phyloP scores from a whole-genome alignment of 352 stramenopile genomes.

The Pythium monospermum region DNA sequence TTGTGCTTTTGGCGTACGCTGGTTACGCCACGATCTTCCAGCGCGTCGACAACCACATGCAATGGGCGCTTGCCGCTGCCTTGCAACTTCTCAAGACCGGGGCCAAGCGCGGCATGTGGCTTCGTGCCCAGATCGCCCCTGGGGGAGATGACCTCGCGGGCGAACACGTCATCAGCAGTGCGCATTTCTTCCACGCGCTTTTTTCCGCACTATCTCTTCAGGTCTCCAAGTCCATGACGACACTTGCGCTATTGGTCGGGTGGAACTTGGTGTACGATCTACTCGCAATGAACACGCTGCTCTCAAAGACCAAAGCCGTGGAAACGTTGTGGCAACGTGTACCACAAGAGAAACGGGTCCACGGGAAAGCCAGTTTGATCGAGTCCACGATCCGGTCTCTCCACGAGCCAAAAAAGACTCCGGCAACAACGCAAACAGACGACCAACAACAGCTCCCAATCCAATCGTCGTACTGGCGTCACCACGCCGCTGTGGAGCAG shows the following conservation, averaged over 20 bases:
- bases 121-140: conserved; percentile 17
- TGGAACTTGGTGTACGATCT: conserved; percentile 21
- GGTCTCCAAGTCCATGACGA: conserved; percentile 29
- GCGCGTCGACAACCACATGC: conserved; percentile 11
- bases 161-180: conserved; percentile 12
- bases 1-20: conserved; percentile 27
- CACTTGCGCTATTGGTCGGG: conserved; percentile 17
- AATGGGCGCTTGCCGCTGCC: conserved; percentile 29
- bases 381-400: neutral
- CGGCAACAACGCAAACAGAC: too few relatives aligned
- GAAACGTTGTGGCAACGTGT: neutral
- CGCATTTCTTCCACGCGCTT: conserved; percentile 31
- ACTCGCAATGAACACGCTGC: neutral
- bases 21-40: conserved; percentile 28
- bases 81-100: conserved; percentile 25
- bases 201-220: conserved; percentile 36
- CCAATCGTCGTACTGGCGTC: neutral
- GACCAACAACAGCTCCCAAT: neutral
- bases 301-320: neutral
- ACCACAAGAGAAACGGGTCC: neutral
- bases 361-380: neutral
- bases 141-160: conserved; percentile 24
- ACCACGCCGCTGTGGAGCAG: neutral
- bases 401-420: too few relatives aligned
- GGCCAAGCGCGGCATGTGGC: conserved; percentile 14